These are phyloP conservation scores for Prunus salicina DNA, from an alignment of 306 rosid genomes.

Conservation along the genomic window DNA sequence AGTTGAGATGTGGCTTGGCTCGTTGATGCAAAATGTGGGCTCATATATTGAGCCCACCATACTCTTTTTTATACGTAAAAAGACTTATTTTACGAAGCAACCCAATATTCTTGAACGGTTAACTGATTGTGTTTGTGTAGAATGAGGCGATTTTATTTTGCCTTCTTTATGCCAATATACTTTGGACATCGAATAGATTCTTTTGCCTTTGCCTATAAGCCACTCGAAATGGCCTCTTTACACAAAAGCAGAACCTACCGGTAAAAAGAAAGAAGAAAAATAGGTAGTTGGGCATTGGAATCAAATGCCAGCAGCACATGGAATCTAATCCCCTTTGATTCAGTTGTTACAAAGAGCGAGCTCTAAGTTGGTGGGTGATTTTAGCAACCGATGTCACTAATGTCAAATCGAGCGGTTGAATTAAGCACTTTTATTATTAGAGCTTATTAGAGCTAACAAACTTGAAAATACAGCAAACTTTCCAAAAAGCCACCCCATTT, in stretches of 20 bases:
- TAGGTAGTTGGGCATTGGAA: slow-evolving; percentile 22
- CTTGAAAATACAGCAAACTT: slow-evolving; percentile 31
- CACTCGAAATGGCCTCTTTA: background rate
- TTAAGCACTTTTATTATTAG: slow-evolving; percentile 10
- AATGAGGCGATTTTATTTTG: too few species aligned
- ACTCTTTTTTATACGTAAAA: too few species aligned
- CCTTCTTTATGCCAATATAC: background rate
- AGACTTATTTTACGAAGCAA: too few species aligned
- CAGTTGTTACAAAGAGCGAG: slow-evolving; percentile 29
- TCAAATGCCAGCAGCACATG: slow-evolving; percentile 24
- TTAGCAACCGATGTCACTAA: slow-evolving; percentile 20
- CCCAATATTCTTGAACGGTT: too few species aligned
- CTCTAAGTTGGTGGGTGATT: slow-evolving; percentile 15
- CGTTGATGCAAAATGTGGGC: background rate
- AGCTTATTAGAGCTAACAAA: slow-evolving; percentile 17
- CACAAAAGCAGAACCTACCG: background rate
- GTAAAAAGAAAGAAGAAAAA: slow-evolving; percentile 12
- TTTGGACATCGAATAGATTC: background rate
- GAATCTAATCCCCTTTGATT: slow-evolving; percentile 6
- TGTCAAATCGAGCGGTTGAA: slow-evolving; percentile 13
- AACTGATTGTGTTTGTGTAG: background rate
- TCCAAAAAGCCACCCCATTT: slow-evolving; percentile 15
- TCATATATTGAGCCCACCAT: background rate
- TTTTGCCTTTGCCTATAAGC: background rate
- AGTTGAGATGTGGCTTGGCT: background rate